Evolutionary conservation across 176 grass and related monocot genomes (phyloP), one percentile per base, ranked within the genome.

Genomic region (Sorghum bicolor): DNA sequence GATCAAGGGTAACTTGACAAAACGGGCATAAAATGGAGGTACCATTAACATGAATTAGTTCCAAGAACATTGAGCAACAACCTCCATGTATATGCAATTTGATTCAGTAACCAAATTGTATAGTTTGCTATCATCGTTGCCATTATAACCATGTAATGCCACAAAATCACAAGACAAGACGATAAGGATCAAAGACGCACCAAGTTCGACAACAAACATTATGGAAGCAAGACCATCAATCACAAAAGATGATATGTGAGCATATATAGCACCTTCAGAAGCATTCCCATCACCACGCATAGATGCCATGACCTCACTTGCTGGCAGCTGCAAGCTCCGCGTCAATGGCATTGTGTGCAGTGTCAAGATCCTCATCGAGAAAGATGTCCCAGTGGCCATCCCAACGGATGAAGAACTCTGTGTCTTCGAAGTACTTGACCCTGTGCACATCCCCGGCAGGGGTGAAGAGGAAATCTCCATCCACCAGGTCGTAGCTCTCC

Each of bases 341-440:
- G 14, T 88, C 87, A 70, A 93, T 92, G 43, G 71, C 85, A 50
- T 29, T 80, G 61, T 13, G 80, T 12, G 96, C 92, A 9, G 82
- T 55, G 11, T 87, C 87, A 1, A 98, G 80, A 86, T 95, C 96
- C 74, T 98, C 92, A 4, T 97, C 95, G 8, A 93, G 87, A 83
- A 97, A 97, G 55, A 97, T 97, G 53, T 97, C 96, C 95, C 96
- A 98, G 2, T 92, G 85, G 6, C 93, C 96, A 64, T 98, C 92
- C 92, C 92, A 98, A 14, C 96, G 82, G 87, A 98, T 95, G 80
- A 98, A 98, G 74, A 98, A 98, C 82, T 98, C 92, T 0, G 92
- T 95, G 75, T 98, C 91, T 17, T 92, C 82, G 1, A 98, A 91
- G 79, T 95, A 98, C 78, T 92, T 98, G 1, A 98, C 92, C 7